Percentiles rank a stretch among this genome's conserved stretches.
phyloP scores from a whole-genome alignment of 192 early-diverging fungal genomes.

The Gamsiella multidivaricata region DNA sequence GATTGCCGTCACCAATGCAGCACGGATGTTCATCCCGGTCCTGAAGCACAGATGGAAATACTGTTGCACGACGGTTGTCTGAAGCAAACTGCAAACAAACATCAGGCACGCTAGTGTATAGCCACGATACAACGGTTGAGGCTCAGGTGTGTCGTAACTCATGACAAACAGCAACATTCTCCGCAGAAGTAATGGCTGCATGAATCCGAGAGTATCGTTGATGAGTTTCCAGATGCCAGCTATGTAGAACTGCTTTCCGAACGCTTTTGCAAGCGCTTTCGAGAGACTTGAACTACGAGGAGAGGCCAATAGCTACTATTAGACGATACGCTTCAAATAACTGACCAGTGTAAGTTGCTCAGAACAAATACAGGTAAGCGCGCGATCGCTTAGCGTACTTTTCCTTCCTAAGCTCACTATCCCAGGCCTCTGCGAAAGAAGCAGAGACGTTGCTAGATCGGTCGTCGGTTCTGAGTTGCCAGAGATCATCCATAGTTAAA shows the following conservation, averaged over 20 bases:
- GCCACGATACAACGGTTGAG: slow-evolving; percentile 76
- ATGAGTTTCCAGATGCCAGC: slow-evolving; percentile 81
- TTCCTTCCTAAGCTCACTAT: slow-evolving; percentile 70
- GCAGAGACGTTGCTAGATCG: slow-evolving; percentile 66
- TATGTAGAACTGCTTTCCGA: slow-evolving; percentile 74
- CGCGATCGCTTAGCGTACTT: slow-evolving; percentile 33
- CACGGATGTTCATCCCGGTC: slow-evolving; percentile 78
- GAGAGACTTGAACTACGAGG: slow-evolving; percentile 73
- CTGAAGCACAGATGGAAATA: slow-evolving; percentile 88
- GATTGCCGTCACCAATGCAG: slow-evolving; percentile 82
- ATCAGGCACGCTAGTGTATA: slow-evolving; percentile 85
- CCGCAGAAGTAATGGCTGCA: slow-evolving; percentile 83
- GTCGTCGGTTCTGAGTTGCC: slow-evolving; percentile 67
- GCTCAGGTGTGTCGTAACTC: slow-evolving; percentile 63
- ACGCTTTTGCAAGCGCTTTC: slow-evolving; percentile 65
- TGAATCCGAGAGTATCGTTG: slow-evolving; percentile 82
- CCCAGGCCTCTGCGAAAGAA: slow-evolving; percentile 77
- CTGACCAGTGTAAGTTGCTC: no score
- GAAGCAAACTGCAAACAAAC: slow-evolving; percentile 76
- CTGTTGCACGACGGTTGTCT: slow-evolving; percentile 88
- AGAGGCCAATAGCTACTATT: slow-evolving; percentile 17
- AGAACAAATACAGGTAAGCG: no score
- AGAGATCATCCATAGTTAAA: slow-evolving; percentile 79
- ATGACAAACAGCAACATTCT: slow-evolving; percentile 76
- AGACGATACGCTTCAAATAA: neutral